A percentile compares a stretch with the other conserved stretches of the same genome.
phyloP scores from a whole-genome alignment of 805 yeast genomes.

The Candida xiaguanensis region DNA sequence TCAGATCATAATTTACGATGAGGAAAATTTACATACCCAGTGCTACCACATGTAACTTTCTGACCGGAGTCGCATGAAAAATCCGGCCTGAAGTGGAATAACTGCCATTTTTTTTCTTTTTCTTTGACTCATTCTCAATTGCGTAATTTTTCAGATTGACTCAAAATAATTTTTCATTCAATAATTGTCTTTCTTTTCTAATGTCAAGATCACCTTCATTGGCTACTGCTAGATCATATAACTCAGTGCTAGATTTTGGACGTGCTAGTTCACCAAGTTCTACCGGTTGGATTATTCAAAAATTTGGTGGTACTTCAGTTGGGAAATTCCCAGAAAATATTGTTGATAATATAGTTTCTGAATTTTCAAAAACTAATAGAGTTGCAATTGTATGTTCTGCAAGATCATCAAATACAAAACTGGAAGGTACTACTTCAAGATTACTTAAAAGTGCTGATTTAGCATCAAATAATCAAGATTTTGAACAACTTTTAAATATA shows the following conservation, averaged over 20 bases:
- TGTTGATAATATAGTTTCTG: slow-evolving; percentile 77
- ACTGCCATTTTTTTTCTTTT: not conserved
- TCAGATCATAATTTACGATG: slow-evolving; percentile 5
- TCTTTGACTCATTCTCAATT: slow-evolving; percentile 2
- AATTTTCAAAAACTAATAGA: slow-evolving; percentile 52
- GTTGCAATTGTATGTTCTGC: slow-evolving; percentile 98
- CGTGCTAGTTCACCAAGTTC: slow-evolving; percentile 13
- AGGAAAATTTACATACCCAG: not conserved
- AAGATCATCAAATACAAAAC: slow-evolving; percentile 83
- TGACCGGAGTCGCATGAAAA: slow-evolving; percentile 2
- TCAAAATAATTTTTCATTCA: not conserved
- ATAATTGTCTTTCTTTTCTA: too few species aligned
- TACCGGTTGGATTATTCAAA: slow-evolving; percentile 58
- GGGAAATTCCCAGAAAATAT: slow-evolving; percentile 90
- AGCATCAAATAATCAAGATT: slow-evolving; percentile 61
- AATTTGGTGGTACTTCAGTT: slow-evolving; percentile 96
- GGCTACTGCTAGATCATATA: slow-evolving; percentile 27
- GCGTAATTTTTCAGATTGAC: slow-evolving; percentile 2
- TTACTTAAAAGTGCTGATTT: slow-evolving; percentile 79
- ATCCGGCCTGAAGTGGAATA: not conserved
- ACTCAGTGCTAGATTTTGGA: slow-evolving; percentile 38
- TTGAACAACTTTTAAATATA: slow-evolving; percentile 53
- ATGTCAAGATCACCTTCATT: slow-evolving; percentile 7
- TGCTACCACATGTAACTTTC: not conserved
- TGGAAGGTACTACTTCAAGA: slow-evolving; percentile 94